These are phyloP conservation scores for Pseudodiploospora longispora DNA, from an alignment of 2,329 filamentous ascomycete species.

Conservation along the genomic window DNA sequence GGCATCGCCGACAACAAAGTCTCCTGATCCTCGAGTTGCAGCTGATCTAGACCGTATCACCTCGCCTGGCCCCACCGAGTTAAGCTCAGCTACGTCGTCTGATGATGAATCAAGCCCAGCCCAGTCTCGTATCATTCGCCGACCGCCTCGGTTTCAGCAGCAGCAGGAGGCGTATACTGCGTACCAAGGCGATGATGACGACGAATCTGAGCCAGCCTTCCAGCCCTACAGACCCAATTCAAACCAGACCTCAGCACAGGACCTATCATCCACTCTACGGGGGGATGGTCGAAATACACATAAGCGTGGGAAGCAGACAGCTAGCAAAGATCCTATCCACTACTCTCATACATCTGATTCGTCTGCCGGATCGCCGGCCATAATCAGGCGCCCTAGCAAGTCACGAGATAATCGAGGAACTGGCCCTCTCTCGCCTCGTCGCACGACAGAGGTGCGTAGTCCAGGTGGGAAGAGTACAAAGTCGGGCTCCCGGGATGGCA, in stretches of 20 bases:
- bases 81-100: constrained; percentile 33
- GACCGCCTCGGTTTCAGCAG: constrained; percentile 44
- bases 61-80: constrained; percentile 30
- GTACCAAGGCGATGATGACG: constrained; percentile 45
- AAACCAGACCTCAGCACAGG: constrained; percentile 29
- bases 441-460: constrained; percentile 51
- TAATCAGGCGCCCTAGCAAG: constrained; percentile 22
- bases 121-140: constrained; percentile 52
- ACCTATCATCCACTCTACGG: constrained; percentile 45
- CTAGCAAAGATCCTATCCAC: constrained; percentile 29
- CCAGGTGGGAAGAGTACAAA: constrained; percentile 37
- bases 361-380: constrained; percentile 45
- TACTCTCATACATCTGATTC: constrained; percentile 56
- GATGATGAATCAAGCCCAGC: constrained; percentile 44
- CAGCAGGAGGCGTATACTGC: constrained; percentile 24
- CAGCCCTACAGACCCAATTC: constrained; percentile 34
- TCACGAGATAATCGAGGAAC: constrained; percentile 26
- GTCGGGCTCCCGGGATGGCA: constrained; percentile 47
- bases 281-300: constrained; percentile 31
- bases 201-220: constrained; percentile 50
- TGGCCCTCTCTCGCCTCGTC: constrained; percentile 49
- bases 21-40: constrained; percentile 13
- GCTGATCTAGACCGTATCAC: constrained; percentile 15
- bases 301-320: constrained; percentile 20
- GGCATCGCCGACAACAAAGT: constrained; percentile 16